phyloP scores from a whole-genome alignment of 768 basidiomycete species.

The Coprinopsis cinerea region DNA sequence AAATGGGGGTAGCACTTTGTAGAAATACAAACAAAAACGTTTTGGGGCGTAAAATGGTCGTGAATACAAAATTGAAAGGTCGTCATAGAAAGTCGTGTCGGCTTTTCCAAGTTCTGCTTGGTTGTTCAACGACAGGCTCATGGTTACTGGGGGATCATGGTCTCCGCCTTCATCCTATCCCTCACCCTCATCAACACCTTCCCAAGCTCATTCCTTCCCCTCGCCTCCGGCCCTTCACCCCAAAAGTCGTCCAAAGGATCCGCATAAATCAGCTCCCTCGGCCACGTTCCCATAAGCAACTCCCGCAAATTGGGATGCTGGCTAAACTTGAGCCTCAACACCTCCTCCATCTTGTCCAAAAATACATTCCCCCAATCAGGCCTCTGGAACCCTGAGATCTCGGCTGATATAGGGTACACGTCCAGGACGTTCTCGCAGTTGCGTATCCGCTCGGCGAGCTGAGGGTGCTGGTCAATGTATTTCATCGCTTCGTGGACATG shows the following conservation, averaged over 20 bases:
- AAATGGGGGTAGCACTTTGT: no score
- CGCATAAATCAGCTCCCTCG: conserved; percentile 44
- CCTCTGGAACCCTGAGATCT: conserved; percentile 31
- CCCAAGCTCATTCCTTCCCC: conserved; percentile 60
- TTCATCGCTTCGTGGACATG: conserved; percentile 78
- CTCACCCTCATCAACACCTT: conserved; percentile 51
- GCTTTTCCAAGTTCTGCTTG: no score
- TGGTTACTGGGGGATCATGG: background rate
- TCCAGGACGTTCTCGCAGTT: conserved; percentile 25
- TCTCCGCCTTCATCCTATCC: conserved; percentile 31
- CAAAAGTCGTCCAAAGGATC: conserved; percentile 58
- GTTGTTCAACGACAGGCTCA: no score
- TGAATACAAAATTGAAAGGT: no score
- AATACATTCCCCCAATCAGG: conserved; percentile 54
- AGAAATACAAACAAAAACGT: no score
- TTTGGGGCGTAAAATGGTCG: no score
- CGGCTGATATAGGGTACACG: conserved; percentile 30
- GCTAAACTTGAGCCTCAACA: conserved; percentile 59
- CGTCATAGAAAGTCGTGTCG: no score
- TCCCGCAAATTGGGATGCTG: conserved; percentile 59
- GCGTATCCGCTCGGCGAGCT: conserved; percentile 54
- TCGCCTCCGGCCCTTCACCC: conserved; percentile 47
- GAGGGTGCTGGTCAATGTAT: conserved; percentile 46
- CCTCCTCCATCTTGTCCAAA: conserved; percentile 59
- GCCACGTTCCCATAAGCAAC: conserved; percentile 49